These are phyloP conservation scores for Serendipita sp. DNA, from an alignment of 768 basidiomycete species.

Conservation along the genomic window DNA sequence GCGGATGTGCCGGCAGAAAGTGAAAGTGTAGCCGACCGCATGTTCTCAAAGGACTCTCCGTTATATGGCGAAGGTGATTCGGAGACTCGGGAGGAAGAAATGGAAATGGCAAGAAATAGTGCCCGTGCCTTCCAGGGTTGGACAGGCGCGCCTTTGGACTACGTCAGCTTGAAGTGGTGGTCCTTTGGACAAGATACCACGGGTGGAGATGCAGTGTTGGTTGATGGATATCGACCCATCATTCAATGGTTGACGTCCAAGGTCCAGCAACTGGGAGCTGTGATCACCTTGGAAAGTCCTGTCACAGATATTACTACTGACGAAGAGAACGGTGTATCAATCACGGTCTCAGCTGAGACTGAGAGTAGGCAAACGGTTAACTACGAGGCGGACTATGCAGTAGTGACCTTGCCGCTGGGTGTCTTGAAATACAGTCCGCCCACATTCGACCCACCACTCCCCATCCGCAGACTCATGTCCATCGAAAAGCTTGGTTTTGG, in stretches of 20 bases:
- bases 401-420: conserved; percentile 13
- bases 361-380: background rate
- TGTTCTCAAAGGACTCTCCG: background rate
- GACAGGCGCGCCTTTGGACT: conserved; percentile 11
- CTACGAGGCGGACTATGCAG: conserved; percentile 6
- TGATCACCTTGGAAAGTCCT: background rate
- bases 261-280: conserved; percentile 8
- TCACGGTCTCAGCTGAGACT: background rate
- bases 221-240: conserved; percentile 5
- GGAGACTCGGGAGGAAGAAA: conserved; percentile 20
- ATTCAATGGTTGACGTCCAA: background rate
- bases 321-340: background rate
- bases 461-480: conserved; percentile 8
- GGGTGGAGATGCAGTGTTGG: conserved; percentile 9
- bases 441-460: conserved; percentile 14
- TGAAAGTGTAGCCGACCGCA: background rate
- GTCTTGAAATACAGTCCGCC: conserved; percentile 13
- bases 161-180: conserved; percentile 12
- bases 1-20: background rate
- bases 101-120: background rate
- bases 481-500: conserved; percentile 14
- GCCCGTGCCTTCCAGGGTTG: conserved; percentile 9
- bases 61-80: conserved; percentile 8
- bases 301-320: background rate
- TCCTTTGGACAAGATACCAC: conserved; percentile 10